phyloP scores from a whole-genome alignment of 352 stramenopile genomes.

The Phytophthora sp. region DNA sequence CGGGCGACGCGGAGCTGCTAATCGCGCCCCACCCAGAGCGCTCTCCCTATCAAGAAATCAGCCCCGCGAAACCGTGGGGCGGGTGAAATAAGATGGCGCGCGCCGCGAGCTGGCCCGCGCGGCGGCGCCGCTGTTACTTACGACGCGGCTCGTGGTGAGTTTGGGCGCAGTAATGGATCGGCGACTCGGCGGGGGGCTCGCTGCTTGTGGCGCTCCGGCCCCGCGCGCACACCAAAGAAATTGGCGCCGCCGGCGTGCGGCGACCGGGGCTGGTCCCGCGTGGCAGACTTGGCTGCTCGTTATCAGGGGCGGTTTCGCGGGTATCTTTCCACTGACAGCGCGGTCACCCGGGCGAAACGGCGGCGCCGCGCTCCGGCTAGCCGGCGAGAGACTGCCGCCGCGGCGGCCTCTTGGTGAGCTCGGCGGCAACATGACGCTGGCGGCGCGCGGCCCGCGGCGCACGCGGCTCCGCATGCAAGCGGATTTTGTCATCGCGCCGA shows the following conservation, averaged over 20 bases:
- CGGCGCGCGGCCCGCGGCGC: neutral
- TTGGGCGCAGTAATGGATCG: slow-evolving; percentile 34
- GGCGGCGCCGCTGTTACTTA: slow-evolving; percentile 38
- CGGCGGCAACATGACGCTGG: slow-evolving; percentile 11
- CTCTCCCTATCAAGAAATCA: slow-evolving; percentile 3
- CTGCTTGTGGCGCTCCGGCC: slow-evolving; percentile 24
- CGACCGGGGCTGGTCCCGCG: neutral
- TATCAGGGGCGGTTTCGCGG: slow-evolving; percentile 12
- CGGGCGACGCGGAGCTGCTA: neutral
- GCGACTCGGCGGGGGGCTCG: slow-evolving; percentile 12
- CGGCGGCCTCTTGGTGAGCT: slow-evolving; percentile 16
- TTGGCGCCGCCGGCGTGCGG: neutral
- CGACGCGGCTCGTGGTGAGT: slow-evolving; percentile 26
- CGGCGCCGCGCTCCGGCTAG: neutral
- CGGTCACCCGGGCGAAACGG: slow-evolving; percentile 9
- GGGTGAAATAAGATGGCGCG: slow-evolving; percentile 2
- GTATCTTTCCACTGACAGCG: slow-evolving; percentile 29
- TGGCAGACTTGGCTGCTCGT: slow-evolving; percentile 28
- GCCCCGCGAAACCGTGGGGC: neutral
- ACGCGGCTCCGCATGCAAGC: slow-evolving; percentile 12
- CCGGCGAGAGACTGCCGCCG: no score
- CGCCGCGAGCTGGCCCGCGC: slow-evolving; percentile 2
- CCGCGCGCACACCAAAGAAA: slow-evolving; percentile 29
- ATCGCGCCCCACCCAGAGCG: neutral
- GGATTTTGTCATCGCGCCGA: slow-evolving; percentile 21